Evolutionary conservation across 805 yeast genomes (phyloP), one percentile per base, ranked within the genome.

Genomic region (Kodamaea fukazawae): DNA sequence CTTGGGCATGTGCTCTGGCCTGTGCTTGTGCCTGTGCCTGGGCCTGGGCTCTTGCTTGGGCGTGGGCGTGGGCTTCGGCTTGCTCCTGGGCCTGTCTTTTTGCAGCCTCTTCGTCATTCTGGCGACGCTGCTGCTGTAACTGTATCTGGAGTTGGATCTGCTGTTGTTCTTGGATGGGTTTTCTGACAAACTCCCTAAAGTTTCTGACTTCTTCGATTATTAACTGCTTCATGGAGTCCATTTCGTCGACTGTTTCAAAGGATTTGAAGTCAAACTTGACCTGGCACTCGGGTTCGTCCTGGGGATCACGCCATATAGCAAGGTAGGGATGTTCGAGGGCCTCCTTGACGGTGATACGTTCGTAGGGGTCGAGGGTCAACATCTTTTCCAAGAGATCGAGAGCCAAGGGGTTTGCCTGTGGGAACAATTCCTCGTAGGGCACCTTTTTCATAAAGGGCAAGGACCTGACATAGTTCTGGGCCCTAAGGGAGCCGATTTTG

Each of bases 321-420:
- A 93, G 65, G 58, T 91, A 93, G 7, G 96, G 96, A 63, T 93
- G 99, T 44, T 71, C 74, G 36, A 93, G 69, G 0, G 98, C 97
- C 50, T 88, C 84, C 42, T 85, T 88, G 3, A 90, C 98, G 0
- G 89, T 80, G 41, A 90, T 83, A 61, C 99, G 76, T 52, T 78
- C 75, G 32, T 70, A 73, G 3, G 98, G 98, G 58, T 91, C 95
- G 48, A 93, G 75, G n/a, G 90, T 79, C 27, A 93, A 71, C 84
- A 93, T 78, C 49, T 71, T 76, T 40, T 81, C 82, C 41, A 68
- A 46, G 38, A 68, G 49, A 57, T 91, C 97, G 29, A 93, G 67
- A 0, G 96, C 96, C 49, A 78, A 73, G 4, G 95, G 95, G 50
- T 86, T 86, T 1, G 97, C 96, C 32, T 79, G 63, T 17, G 98